Conservation (phyloP, 129 eudicot species). For the Calendula officinalis region DNA sequence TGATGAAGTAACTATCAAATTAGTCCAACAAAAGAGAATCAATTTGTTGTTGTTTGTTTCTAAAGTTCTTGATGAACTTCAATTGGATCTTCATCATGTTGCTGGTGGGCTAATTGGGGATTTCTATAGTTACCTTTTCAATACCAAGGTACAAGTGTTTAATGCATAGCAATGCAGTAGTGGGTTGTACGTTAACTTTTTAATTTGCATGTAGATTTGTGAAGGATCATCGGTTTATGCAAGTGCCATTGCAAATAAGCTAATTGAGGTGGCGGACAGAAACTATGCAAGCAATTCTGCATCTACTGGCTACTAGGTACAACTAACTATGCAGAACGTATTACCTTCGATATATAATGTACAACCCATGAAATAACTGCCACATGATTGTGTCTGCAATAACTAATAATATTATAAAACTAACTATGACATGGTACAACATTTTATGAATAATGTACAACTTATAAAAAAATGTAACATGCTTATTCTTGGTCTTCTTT, state of each 20-base stretch:
- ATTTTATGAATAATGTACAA: too few relatives aligned
- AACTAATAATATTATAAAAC: too few relatives aligned
- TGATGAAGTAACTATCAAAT: slow-evolving; percentile 85
- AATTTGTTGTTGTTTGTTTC: slow-evolving; percentile 71
- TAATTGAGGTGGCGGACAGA: slow-evolving; percentile 82
- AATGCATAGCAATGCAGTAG: slow-evolving; percentile 5
- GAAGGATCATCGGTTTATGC: slow-evolving; percentile 93
- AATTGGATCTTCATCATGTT: slow-evolving; percentile 92
- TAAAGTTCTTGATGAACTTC: slow-evolving; percentile 88
- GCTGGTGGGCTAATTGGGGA: slow-evolving; percentile 98
- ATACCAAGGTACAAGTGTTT: slow-evolving; percentile 65
- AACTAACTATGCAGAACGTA: background rate
- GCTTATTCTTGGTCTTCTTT: too few relatives aligned
- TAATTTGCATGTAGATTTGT: slow-evolving; percentile 49
- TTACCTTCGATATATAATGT: background rate
- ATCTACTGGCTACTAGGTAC: slow-evolving; percentile 48
- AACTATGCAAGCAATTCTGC: slow-evolving; percentile 65
- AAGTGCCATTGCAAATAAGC: slow-evolving; percentile 80
- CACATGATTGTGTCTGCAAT: background rate
- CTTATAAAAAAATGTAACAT: too few relatives aligned
- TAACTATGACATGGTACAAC: too few relatives aligned
- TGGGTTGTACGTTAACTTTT: background rate
- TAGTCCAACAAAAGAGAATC: slow-evolving; percentile 87
- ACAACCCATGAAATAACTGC: background rate
- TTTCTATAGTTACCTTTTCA: slow-evolving; percentile 79